These are phyloP conservation scores for Ustilago shanxiensis DNA, from an alignment of 1,284 basidiomycete species.

Conservation along the genomic window DNA sequence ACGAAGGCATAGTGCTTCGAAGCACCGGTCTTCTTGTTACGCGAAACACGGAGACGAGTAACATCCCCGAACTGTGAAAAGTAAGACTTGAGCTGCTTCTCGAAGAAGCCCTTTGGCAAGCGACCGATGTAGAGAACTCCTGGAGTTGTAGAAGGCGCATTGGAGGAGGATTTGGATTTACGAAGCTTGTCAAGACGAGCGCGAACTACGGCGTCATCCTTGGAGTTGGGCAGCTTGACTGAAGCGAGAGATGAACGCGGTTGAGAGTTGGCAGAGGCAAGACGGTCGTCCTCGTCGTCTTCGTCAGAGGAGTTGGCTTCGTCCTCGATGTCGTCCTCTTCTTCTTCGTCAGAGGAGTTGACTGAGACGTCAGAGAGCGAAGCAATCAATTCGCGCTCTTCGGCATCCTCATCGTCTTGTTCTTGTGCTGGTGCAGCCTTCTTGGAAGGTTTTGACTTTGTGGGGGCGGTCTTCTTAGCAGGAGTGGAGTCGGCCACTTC, in stretches of 20 bases:
- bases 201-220: conserved; percentile 62
- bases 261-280: conserved; percentile 13
- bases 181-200: conserved; percentile 60
- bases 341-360: conserved; percentile 33
- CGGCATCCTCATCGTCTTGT: conserved; percentile 29
- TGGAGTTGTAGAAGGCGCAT: conserved; percentile 61
- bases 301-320: conserved; percentile 59
- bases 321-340: conserved; percentile 29
- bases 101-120: conserved; percentile 96
- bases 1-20: conserved; percentile 98
- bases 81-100: conserved; percentile 91
- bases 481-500: conserved; percentile 7
- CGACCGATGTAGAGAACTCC: conserved; percentile 92
- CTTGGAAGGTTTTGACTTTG: conserved; percentile 17
- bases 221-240: conserved; percentile 64
- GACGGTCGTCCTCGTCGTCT: conserved; percentile 60
- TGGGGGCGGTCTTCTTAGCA: conserved; percentile 16
- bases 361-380: conserved; percentile 47
- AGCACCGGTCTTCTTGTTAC: conserved; percentile 95
- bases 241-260: conserved; percentile 37
- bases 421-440: conserved; percentile 8
- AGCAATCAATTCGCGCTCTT: conserved; percentile 41
- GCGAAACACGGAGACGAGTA: conserved; percentile 86
- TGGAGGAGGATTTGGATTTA: conserved; percentile 36
- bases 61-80: conserved; percentile 95